phyloP scores from a whole-genome alignment of 176 grass and related monocot species.

The bread wheat (Triticum aestivum) region IWGSC_CS_RefSeq_v2.1 NC_057797.1:636311418-636311917 shows the following conservation, averaged over 20 bases:
- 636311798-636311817: background rate
- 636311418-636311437: background rate
- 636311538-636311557: slow-evolving; percentile 78
- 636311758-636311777: background rate
- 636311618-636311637: slow-evolving; percentile 21
- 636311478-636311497: background rate
- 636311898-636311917: background rate
- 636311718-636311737: slow-evolving; percentile 35
- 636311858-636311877: background rate
- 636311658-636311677: slow-evolving; percentile 44
- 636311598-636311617: background rate
- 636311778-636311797: background rate
- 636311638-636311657: slow-evolving; percentile 61
- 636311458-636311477: background rate
- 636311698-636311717: slow-evolving; percentile 33
- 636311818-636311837: background rate
- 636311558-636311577: slow-evolving; percentile 87
- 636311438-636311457: background rate
- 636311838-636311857: background rate
- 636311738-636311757: slow-evolving; percentile 18
- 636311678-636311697: slow-evolving; percentile 21
- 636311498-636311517: background rate
- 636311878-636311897: background rate
- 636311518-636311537: slow-evolving; percentile 94
- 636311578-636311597: slow-evolving; percentile 38